These are phyloP conservation scores for Naganishia vishniacii DNA, from an alignment of 768 basidiomycete genomes.

Conservation along the genomic window DNA sequence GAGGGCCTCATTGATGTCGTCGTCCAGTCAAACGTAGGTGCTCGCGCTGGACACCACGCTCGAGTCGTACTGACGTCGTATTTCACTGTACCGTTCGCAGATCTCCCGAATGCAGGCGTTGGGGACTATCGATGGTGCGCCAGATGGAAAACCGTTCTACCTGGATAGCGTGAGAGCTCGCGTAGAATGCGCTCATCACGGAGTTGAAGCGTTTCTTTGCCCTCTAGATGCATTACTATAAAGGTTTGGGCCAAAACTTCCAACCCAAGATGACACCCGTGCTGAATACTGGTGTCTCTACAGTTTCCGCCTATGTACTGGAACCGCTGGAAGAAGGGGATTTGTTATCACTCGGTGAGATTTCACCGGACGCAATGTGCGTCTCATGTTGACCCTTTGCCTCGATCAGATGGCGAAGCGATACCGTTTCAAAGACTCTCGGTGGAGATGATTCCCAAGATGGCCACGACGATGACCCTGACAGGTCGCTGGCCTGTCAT, in stretches of 20 bases:
- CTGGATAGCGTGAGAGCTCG: conserved; percentile 37
- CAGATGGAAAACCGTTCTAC: conserved; percentile 44
- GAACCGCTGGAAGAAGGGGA: conserved; percentile 38
- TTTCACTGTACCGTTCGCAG: conserved; percentile 14
- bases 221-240: conserved; percentile 43
- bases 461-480: conserved; percentile 38
- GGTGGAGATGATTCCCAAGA: conserved; percentile 42
- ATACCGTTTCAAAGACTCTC: conserved; percentile 40
- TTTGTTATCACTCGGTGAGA: conserved; percentile 43
- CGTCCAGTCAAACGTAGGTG: conserved; percentile 39
- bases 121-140: conserved; percentile 40
- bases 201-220: background rate
- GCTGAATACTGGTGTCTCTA: background rate
- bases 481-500: conserved; percentile 35
- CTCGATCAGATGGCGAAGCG: conserved; percentile 46
- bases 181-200: no score
- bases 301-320: conserved; percentile 40
- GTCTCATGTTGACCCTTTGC: no score
- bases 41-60: background rate
- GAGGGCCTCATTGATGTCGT: conserved; percentile 46
- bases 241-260: conserved; percentile 29
- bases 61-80: background rate
- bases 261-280: background rate
- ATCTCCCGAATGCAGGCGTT: conserved; percentile 35
- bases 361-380: no score